These are phyloP conservation scores for Picea sitchensis DNA, from an alignment of 75 land plant genomes.

Conservation along the genomic window DNA sequence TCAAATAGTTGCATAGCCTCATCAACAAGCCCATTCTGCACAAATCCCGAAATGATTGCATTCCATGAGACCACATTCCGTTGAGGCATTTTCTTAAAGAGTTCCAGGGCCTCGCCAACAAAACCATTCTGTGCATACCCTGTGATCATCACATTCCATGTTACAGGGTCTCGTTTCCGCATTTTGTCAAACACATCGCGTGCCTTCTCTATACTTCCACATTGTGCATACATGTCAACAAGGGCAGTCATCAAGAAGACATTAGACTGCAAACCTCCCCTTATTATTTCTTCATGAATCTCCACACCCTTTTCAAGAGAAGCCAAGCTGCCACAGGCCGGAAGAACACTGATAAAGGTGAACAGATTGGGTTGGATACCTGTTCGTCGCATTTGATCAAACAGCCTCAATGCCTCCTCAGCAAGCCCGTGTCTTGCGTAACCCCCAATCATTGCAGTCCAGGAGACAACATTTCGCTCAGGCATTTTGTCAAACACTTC, in stretches of 20 bases:
- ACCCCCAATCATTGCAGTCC: constrained; percentile 63
- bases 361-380: constrained; percentile 1
- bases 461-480: constrained; percentile 32
- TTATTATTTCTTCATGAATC: neutral
- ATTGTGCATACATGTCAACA: constrained; percentile 1
- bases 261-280: neutral
- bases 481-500: constrained; percentile 12
- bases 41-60: constrained; percentile 17
- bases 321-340: neutral
- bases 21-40: neutral
- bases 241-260: neutral
- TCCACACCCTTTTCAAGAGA: neutral
- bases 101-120: neutral
- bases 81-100: constrained; percentile 1
- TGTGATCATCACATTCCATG: neutral
- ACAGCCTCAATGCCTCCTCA: constrained; percentile 34
- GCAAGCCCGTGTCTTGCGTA: constrained; percentile 31
- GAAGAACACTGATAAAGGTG: neutral
- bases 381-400: constrained; percentile 31
- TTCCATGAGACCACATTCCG: constrained; percentile 12
- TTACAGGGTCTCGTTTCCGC: neutral
- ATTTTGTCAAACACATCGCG: neutral
- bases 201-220: neutral
- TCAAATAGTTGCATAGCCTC: constrained; percentile 12
- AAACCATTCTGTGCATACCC: constrained; percentile 1